Base-by-base conservation (phyloP, 805 yeast genomes). In the Ogataea thermomethanolica region DNA sequence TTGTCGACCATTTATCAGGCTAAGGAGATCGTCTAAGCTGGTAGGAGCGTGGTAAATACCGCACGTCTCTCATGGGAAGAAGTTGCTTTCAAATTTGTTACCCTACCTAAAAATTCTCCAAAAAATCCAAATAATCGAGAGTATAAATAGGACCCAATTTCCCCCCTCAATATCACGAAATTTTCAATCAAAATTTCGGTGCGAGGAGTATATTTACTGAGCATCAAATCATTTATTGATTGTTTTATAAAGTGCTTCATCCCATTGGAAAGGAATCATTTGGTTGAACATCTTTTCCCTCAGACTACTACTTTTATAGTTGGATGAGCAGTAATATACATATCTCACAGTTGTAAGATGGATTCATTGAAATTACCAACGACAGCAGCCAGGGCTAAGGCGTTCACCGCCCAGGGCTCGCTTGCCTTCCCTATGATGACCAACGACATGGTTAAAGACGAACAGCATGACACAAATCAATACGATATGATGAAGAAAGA, bases 331-430 rank as follows among this genome's bases (percentile, higher is more conserved):
- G 39, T 44, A 44, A 44, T 44, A 47, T 44, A 44, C 39, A 39
- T 39, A 35, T 25, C 28, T 21, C 37, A 39, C 37, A 36, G 22
- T 41, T 34, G 49, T 22, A 37, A 32, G 33, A 82, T 83, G 89
- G 88, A 83, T 56, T 78, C 89, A 33, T 70, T 83, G 45, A 79
- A 82, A 48, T 73, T 81, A 46, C 91, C 91, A 45, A 80, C 84
- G 14, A 83, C 85, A 13, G 87, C 90, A 9, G 85, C 84, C 5
- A 77, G 79, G 55, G 91, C 91, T 8, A 78, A 76, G 55, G 81
- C 79, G 31, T 84, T 83, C 59, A 79, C 84, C 29, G 81, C 83
- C 21, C 76, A 79, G 29, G 74, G 78, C 27, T 79, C 87, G 15
- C 67, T 81, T 38, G 71, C 81, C 13, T 78, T 72, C 50, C 86